Percentiles rank a stretch among this genome's conserved stretches.
phyloP scores from a whole-genome alignment of 169 alveolate species.

The Theileria parva region DNA sequence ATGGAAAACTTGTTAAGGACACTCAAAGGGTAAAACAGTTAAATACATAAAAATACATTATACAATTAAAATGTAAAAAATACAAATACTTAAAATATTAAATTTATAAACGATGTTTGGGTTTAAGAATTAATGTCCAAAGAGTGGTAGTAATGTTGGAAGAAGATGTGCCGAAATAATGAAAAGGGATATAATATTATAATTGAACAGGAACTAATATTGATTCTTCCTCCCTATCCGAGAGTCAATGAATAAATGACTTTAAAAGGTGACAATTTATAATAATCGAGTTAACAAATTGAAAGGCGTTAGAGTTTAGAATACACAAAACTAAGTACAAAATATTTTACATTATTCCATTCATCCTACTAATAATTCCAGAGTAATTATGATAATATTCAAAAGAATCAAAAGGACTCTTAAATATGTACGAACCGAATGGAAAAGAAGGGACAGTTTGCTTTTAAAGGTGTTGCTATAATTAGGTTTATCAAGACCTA shows the following conservation, averaged over 20 bases:
- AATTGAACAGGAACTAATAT: too few relatives aligned
- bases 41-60: background rate
- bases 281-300: too few relatives aligned
- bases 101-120: background rate
- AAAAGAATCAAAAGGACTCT: slow-evolving; percentile 52
- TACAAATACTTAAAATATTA: background rate
- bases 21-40: background rate
- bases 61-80: background rate
- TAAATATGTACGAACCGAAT: slow-evolving; percentile 63
- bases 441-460: slow-evolving; percentile 59
- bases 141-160: too few relatives aligned
- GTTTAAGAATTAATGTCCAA: too few relatives aligned
- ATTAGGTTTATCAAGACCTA: slow-evolving; percentile 63
- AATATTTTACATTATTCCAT: background rate
- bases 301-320: background rate
- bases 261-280: too few relatives aligned
- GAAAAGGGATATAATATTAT: too few relatives aligned
- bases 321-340: background rate
- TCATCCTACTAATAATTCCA: slow-evolving; percentile 57
- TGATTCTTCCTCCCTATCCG: too few relatives aligned
- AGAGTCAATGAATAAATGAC: too few relatives aligned
- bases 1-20: background rate
- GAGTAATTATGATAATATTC: slow-evolving; percentile 42
- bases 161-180: too few relatives aligned
- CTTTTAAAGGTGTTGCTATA: slow-evolving; percentile 37